Evolutionary conservation across 139 green algal species (phyloP).

Genomic region (Diplosphaera chodatii): DNA sequence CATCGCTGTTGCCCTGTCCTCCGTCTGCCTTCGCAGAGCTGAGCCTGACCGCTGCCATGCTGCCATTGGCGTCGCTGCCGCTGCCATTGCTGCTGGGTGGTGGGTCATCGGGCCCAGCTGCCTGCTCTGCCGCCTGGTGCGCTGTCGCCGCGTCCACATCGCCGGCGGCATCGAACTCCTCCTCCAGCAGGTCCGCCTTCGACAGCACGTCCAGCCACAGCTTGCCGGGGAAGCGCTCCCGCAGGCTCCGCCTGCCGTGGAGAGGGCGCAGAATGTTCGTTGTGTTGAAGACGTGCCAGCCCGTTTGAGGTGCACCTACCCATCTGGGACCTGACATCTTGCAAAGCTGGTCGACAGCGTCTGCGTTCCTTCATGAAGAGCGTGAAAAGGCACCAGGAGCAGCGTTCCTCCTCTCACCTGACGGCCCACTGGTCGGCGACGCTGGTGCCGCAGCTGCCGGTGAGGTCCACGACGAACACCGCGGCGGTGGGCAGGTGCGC

Average conservation of each 20-base stretch:
- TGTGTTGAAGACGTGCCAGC: no score
- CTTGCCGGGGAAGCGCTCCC: slow-evolving; percentile 58
- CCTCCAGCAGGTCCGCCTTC: slow-evolving; percentile 83
- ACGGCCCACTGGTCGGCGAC: slow-evolving; percentile 71
- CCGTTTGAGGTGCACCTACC: no score
- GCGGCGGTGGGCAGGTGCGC: slow-evolving; percentile 76
- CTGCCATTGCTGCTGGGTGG: neutral
- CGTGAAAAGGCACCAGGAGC: no score
- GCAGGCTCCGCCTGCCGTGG: slow-evolving; percentile 56
- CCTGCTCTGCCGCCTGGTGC: neutral
- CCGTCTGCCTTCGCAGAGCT: no score
- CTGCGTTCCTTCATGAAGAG: no score
- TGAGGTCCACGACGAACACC: slow-evolving; percentile 89
- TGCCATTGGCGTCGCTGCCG: no score
- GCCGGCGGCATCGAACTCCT: slow-evolving; percentile 33
- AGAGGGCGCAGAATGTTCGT: no score
- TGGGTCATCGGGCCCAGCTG: neutral
- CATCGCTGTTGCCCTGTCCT: neutral
- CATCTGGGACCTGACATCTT: no score
- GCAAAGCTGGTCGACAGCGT: no score
- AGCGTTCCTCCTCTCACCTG: no score
- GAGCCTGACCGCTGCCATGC: no score
- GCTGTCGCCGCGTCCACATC: neutral
- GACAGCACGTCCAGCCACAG: slow-evolving; percentile 90
- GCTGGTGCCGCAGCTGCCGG: slow-evolving; percentile 82